Conservation (phyloP, 257 asterid genomes). For the Nicotiana noctiflora region DNA sequence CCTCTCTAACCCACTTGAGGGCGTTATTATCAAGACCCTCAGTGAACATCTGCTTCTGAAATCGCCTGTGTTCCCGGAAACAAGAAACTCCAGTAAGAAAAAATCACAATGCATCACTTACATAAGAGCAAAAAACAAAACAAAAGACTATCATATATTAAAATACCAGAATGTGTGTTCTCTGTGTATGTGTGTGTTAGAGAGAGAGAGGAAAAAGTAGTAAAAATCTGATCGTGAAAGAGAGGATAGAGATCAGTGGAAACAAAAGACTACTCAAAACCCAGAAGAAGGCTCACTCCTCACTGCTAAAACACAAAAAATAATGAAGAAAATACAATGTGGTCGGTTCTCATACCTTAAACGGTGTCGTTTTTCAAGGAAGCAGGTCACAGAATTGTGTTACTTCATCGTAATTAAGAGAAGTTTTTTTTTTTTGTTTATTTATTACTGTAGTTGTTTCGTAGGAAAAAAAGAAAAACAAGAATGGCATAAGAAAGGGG, state of each 20-base stretch:
- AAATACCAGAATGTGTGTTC: neutral
- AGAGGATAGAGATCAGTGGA: neutral
- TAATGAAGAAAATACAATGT: neutral
- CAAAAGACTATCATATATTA: no score
- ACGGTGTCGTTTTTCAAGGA: neutral
- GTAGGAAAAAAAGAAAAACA: neutral
- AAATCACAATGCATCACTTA: neutral
- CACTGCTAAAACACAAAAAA: neutral
- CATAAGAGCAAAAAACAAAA: neutral
- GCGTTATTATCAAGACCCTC: conserved; percentile 45
- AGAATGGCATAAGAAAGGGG: neutral
- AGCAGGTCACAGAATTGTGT: neutral
- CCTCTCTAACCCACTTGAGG: conserved; percentile 52
- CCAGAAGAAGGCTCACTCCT: neutral
- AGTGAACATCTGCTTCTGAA: conserved; percentile 32
- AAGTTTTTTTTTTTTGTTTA: neutral
- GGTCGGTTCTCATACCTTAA: neutral
- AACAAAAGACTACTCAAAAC: neutral
- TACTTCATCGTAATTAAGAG: neutral
- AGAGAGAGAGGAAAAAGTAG: neutral
- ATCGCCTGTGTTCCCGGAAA: neutral
- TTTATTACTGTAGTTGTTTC: no score
- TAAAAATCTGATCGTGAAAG: neutral
- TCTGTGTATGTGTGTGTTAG: neutral
- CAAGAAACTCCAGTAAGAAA: neutral